Evolutionary conservation across 805 yeast genomes (phyloP), one percentile per base, ranked within the genome.

Genomic region (Kazachstania taianensis): DNA sequence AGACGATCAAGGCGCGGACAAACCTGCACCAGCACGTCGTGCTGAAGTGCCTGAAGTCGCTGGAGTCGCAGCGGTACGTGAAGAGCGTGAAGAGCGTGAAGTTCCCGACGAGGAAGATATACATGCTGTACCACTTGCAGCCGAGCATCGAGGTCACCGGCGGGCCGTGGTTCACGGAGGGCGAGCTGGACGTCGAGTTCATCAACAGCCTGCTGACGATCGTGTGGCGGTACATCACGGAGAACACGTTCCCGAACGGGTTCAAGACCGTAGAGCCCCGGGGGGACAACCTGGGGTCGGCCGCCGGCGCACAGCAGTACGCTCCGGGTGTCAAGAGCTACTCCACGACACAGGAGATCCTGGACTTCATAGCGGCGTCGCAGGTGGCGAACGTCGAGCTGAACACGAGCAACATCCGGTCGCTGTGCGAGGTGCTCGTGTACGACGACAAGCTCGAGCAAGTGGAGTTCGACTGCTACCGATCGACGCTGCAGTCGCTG

Each of bases 141-240:
- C 98, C 98, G 5, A 81, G 94, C 3, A 78, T 84, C 22, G 97
- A 89, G 46, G 92, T 92, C 26, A 92, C 97, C 0, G 98, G 98
- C 44, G 98, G 98, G 5, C 97, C 97, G 4, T 92, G 98, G 98
- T 92, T 87, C 55, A 86, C 96, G 0, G 98, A 92, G 55, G 77
- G 87, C 24, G 97, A 92, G 59, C 67, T 92, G 39, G 98, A 92
- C 55, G 77, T 85, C 3, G 97, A 89, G 58, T 92, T 92, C 51
- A 87, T 92, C 40, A 89, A 84, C 45, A 75, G 85, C 32, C 62
- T 92, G 37, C 59, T 84, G 45, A 75, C 84, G 15, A 87, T 87
- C 29, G 76, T 87, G 6, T 92, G 96, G 95, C 69, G 92, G 46
- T 89, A 65, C 57, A 78, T 84, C 7, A 82, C 89, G 2, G 71